Conservation (phyloP, 2,329 filamentous ascomycete species). For the Botrytis fabae region DNA sequence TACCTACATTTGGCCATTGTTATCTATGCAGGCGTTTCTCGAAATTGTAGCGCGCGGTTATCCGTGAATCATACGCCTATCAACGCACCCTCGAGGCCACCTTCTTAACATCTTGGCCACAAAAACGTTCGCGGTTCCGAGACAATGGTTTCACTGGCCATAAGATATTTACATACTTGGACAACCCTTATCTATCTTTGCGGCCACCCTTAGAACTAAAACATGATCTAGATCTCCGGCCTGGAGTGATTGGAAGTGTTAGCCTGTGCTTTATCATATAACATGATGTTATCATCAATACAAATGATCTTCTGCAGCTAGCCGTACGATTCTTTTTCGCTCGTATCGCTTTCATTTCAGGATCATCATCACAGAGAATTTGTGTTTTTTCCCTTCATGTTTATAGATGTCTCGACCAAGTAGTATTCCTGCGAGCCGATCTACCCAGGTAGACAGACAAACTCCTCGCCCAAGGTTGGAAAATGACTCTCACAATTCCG, state of each 20-base stretch:
- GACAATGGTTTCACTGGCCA: background rate
- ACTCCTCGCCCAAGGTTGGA: background rate
- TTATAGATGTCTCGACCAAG: background rate
- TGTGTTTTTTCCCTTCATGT: background rate
- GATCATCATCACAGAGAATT: background rate
- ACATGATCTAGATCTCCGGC: background rate
- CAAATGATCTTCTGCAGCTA: background rate
- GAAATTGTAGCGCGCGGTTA: constrained; percentile 1
- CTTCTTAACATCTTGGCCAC: background rate
- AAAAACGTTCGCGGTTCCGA: background rate
- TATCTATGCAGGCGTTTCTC: background rate
- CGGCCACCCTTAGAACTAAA: background rate
- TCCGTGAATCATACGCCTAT: background rate
- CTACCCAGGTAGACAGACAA: background rate
- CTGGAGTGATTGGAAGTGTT: background rate
- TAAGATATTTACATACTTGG: background rate
- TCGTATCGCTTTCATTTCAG: background rate
- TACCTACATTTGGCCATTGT: background rate
- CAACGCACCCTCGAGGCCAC: background rate
- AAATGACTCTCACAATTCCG: background rate
- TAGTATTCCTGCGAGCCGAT: background rate
- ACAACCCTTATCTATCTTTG: background rate
- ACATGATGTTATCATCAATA: background rate
- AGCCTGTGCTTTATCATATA: background rate
- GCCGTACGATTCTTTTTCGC: background rate